Evolutionary conservation across 257 asterid species (phyloP), one percentile per base, ranked within the genome.

Genomic region (Datura wrightii): DNA sequence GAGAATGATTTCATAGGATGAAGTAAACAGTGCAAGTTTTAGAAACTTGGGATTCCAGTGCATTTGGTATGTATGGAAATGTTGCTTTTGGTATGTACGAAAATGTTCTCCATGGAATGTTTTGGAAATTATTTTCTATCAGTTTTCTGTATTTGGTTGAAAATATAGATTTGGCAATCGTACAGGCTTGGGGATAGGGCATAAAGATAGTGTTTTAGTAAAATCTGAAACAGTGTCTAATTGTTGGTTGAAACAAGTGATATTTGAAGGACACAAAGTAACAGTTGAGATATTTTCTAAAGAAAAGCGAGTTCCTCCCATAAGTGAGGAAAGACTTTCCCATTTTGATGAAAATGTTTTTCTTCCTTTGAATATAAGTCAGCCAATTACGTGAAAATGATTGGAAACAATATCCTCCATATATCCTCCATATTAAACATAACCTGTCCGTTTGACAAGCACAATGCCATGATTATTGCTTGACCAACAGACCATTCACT

Each of bases 391-490:
- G 52, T 2, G 18, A 5, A 50, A 8, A 78, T 78, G 60, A 74
- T 50, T 24, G 81, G 16, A 71, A n/a, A 71, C 55, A 44, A 39
- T n/a, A 11, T 52, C 82, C 46, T 52, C 82, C 82, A 76, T 31
- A 50, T n/a, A 11, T 52, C 82, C 46, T 52, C 82, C 82, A 76
- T 31, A 50, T 24, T 3, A 31, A 24, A 76, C 31, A 76, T 24
- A 76, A 4, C 37, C 62, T 13, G 19, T 76, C 82, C 14, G 62
- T 76, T 76, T 50, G 62, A 8, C 82, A 76, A 78, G 14, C 15
- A 78, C 15, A 52, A 50, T 78, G 46, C 4, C 46, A 53, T 31
- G 46, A 50, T 48, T 31, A 78, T 50, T 11, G 18, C 80, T 48
- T 53, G 31, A 52, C 5, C 31, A 52, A 76, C 82, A 52, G 31